Evolutionary conservation across 352 stramenopile species (phyloP).

Genomic region (Phytopythium boreale): DNA sequence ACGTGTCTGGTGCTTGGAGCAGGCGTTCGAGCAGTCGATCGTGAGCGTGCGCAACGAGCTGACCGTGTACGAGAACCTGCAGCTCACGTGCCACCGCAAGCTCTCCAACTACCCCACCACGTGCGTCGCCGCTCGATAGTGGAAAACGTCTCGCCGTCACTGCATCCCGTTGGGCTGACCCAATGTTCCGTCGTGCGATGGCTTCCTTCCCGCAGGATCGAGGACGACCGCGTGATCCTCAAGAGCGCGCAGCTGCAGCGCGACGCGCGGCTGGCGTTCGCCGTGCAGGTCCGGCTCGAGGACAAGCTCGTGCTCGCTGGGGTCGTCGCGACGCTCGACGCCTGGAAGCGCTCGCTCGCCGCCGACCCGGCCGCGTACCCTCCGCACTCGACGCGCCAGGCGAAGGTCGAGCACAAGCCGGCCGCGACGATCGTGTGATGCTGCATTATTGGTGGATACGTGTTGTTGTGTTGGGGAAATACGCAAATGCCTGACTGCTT

Average conservation of each 20-base stretch:
- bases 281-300: conserved; percentile 42
- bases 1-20: not conserved
- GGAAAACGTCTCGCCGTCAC: not conserved
- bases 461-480: not conserved
- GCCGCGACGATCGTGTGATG: not conserved
- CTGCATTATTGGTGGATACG: not conserved
- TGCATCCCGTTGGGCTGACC: not conserved
- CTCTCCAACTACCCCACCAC: conserved; percentile 43
- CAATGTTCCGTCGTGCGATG: not conserved
- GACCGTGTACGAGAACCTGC: conserved; percentile 49
- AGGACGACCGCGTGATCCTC: conserved; percentile 38
- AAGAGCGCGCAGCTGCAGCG: conserved; percentile 15
- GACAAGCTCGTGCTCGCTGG: conserved; percentile 45
- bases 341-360: conserved; percentile 35
- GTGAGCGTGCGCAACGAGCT: conserved; percentile 50
- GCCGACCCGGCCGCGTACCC: conserved; percentile 29
- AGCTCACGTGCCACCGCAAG: conserved; percentile 36
- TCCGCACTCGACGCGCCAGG: conserved; percentile 19
- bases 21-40: conserved; percentile 43
- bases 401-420: not conserved
- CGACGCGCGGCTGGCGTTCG: conserved; percentile 23
- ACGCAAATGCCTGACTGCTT: not conserved
- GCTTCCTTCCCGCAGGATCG: conserved; percentile 20
- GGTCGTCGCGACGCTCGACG: conserved; percentile 30
- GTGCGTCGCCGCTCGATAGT: conserved; percentile 17